phyloP scores from a whole-genome alignment of 306 rosid genomes.

The Casuarina equisetifolia region DNA sequence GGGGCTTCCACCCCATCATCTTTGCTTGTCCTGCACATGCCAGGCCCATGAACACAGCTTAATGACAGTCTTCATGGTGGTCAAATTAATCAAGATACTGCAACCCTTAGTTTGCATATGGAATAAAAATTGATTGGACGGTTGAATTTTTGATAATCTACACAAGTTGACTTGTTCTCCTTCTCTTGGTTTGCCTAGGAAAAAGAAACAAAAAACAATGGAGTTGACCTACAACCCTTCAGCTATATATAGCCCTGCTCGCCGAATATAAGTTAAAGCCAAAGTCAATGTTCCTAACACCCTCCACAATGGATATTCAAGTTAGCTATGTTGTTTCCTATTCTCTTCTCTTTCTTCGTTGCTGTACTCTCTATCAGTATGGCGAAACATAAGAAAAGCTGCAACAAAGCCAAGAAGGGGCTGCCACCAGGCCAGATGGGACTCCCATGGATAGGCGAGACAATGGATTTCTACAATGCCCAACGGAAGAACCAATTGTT shows the following conservation, averaged over 20 bases:
- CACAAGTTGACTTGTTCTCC: slow-evolving; percentile 15
- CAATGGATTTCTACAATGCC: slow-evolving; percentile 77
- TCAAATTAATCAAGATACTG: slow-evolving; percentile 16
- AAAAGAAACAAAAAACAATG: too few relatives aligned
- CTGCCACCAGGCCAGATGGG: slow-evolving; percentile 81
- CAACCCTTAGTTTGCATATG: slow-evolving; percentile 9
- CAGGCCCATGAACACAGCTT: background rate
- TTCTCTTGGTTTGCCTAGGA: too few relatives aligned
- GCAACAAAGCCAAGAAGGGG: slow-evolving; percentile 27
- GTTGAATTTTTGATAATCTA: slow-evolving; percentile 30
- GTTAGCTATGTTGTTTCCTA: slow-evolving; percentile 18
- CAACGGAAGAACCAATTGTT: slow-evolving; percentile 57
- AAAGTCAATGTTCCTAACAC: slow-evolving; percentile 20
- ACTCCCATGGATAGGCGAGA: slow-evolving; percentile 76
- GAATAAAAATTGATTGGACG: background rate
- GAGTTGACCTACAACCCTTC: slow-evolving; percentile 31
- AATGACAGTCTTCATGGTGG: background rate
- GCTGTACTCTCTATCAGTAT: slow-evolving; percentile 24
- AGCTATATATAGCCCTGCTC: slow-evolving; percentile 15
- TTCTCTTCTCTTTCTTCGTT: slow-evolving; percentile 36
- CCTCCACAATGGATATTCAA: slow-evolving; percentile 40
- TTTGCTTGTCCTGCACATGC: slow-evolving; percentile 17
- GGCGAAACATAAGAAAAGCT: slow-evolving; percentile 37
- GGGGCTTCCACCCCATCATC: slow-evolving; percentile 17
- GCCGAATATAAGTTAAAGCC: background rate